Evolutionary conservation across 2,329 filamentous ascomycete genomes (phyloP).

Genomic region (Fusarium incarnatum): DNA sequence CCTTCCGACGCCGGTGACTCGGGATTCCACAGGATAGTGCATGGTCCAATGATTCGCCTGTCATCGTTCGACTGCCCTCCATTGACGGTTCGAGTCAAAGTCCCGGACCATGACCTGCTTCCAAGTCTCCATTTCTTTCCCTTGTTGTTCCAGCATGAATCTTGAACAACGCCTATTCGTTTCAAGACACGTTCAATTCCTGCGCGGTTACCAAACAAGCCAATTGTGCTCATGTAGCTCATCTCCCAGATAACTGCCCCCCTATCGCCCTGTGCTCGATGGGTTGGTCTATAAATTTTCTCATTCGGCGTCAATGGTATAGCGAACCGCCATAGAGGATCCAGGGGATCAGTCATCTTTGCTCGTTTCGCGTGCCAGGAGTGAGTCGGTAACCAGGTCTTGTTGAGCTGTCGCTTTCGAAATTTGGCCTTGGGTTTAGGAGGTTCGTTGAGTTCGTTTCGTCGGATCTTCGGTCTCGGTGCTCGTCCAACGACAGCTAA

Average conservation of each 20-base stretch:
- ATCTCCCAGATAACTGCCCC: constrained; percentile 91
- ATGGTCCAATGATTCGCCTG: constrained; percentile 74
- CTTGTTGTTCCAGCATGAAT: constrained; percentile 70
- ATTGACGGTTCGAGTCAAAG: constrained; percentile 66
- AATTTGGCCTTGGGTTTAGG: constrained; percentile 72
- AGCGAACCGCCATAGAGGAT: constrained; percentile 90
- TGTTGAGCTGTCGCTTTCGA: constrained; percentile 84
- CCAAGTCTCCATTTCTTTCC: constrained; percentile 77
- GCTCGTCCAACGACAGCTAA: constrained; percentile 39
- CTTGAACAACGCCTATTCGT: constrained; percentile 70
- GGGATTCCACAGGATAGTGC: constrained; percentile 80
- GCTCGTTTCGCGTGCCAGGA: constrained; percentile 93
- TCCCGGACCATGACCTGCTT: constrained; percentile 61
- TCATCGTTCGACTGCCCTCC: constrained; percentile 46
- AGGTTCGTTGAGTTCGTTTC: constrained; percentile 74
- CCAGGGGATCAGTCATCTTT: constrained; percentile 82
- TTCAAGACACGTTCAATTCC: constrained; percentile 75
- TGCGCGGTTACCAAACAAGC: constrained; percentile 73
- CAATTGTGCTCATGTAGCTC: constrained; percentile 92
- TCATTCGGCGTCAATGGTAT: constrained; percentile 86
- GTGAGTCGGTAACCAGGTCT: constrained; percentile 96
- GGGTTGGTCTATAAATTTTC: constrained; percentile 89
- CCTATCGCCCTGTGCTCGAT: constrained; percentile 79
- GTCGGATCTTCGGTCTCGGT: constrained; percentile 74
- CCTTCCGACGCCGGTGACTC: constrained; percentile 47